Conservation (phyloP, 2,329 filamentous ascomycete genomes). For the Coleophoma crateriformis region DNA sequence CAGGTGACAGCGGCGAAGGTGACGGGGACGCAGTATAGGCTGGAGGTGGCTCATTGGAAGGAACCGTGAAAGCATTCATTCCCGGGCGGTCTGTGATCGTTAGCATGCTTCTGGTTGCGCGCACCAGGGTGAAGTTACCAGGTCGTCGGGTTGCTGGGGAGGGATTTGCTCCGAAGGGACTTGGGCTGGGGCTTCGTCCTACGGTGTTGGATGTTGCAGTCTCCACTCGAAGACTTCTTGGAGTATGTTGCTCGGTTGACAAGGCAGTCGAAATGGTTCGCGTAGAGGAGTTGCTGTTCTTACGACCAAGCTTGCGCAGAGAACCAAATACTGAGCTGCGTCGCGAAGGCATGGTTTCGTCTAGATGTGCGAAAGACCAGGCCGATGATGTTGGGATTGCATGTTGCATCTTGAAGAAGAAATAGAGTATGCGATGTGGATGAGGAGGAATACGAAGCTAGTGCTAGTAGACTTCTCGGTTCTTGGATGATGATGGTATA, state of each 20-base stretch:
- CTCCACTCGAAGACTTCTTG: constrained; percentile 2
- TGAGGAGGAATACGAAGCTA: neutral
- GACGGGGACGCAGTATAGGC: constrained; percentile 21
- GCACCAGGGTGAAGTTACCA: neutral
- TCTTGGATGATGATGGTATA: neutral
- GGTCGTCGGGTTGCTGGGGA: constrained; percentile 20
- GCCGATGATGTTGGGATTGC: neutral
- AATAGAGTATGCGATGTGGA: neutral
- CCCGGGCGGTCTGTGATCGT: constrained; percentile 13
- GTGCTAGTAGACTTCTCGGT: neutral
- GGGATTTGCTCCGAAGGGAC: constrained; percentile 11
- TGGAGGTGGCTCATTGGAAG: constrained; percentile 25
- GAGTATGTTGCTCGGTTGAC: constrained; percentile 1
- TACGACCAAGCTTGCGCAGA: constrained; percentile 13
- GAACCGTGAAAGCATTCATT: constrained; percentile 23
- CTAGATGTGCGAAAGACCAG: neutral
- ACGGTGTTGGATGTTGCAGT: neutral
- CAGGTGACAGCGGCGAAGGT: constrained; percentile 2
- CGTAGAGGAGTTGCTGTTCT: constrained; percentile 9
- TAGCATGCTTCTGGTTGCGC: no score
- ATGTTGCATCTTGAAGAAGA: neutral
- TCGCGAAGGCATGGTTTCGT: neutral
- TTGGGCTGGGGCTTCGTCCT: constrained; percentile 3
- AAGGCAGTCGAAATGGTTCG: neutral
- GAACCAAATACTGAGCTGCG: constrained; percentile 13